Percentiles rank a stretch among this genome's conserved stretches.
phyloP scores from a whole-genome alignment of 1,284 basidiomycete species.

The Ganoderma leucocontextum region DNA sequence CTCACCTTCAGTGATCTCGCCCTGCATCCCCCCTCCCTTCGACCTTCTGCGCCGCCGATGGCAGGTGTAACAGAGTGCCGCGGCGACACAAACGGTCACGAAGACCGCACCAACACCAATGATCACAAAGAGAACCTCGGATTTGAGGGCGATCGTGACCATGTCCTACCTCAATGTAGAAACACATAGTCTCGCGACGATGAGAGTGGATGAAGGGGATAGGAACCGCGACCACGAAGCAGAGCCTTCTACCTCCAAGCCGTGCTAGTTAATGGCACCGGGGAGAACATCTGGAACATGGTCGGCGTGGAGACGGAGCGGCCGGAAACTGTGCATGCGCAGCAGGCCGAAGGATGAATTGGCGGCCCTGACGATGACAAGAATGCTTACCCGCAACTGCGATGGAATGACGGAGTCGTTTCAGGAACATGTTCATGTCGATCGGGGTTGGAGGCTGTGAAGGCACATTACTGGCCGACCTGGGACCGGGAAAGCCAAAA shows the following conservation, averaged over 20 bases:
- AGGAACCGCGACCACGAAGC: not conserved
- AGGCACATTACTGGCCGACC: not conserved
- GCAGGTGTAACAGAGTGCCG: not conserved
- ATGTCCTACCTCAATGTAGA: conserved; percentile 4
- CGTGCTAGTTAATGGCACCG: not conserved
- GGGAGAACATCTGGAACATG: not conserved
- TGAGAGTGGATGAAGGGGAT: not conserved
- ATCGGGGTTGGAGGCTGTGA: not conserved
- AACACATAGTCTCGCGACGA: conserved; percentile 2
- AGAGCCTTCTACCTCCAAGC: not conserved
- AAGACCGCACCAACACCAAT: not conserved
- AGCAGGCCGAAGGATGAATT: not conserved
- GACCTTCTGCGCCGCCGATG: not conserved
- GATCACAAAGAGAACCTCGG: conserved; percentile 4
- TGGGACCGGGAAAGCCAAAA: not conserved
- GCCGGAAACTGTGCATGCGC: not conserved
- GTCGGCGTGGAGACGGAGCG: not conserved
- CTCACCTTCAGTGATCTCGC: not conserved
- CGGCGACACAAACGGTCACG: not conserved
- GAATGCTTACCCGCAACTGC: not conserved
- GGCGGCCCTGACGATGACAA: not conserved
- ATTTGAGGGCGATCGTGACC: conserved; percentile 2
- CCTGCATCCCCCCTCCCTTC: not conserved
- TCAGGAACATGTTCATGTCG: not conserved
- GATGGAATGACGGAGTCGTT: not conserved